Base-by-base conservation (phyloP, 1,284 basidiomycete genomes). In the Sporisorium exsertum region DNA sequence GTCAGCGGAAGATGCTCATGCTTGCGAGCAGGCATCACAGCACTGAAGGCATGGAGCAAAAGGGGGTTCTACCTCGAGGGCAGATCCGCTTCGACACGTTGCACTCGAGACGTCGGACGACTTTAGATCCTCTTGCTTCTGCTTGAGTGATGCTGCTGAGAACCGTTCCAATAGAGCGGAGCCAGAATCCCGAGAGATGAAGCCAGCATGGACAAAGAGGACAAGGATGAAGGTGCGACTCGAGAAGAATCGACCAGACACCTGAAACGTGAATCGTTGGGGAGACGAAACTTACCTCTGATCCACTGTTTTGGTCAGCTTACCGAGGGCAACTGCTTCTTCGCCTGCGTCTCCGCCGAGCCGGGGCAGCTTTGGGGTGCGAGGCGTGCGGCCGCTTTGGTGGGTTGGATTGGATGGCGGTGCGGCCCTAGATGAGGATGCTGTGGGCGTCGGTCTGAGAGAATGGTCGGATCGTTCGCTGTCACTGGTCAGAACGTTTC, bases 351-450 rank as follows among this genome's bases (percentile, higher is more conserved):
- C 27, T 35, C n/a, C 49, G 40, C 26, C 26, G 13, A 53, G 43
- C 15, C 35, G n/a, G 3, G n/a, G 22, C 52, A n/a, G 50, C 15
- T 49, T 51, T 13, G 32, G 13, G 4, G 20, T 40, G 24, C 32
- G 46, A 20, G 40, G 16, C 12, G 49, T 7, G 20, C 24, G n/a
- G 37, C 46, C 29, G 9, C 16, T 29, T 10, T 51, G 35, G 63
- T 65, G 59, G 60, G 59, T 10, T 62, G 63, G 12, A 26, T 18
- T 37, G 13, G n/a, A 32, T 32, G 43, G 2, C 29, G 35, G 50
- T 42, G 33, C 46, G n/a, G 33, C 13, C 10, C 18, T 46, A 58
- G 58, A 63, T 66, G 59, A 66, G 46, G 69, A 62, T 29, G 63
- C 51, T 26, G 69, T 58, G 54, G 56, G 69, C 27, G 58, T 26